Base-by-base conservation (phyloP, 2,329 filamentous ascomycete genomes). In the Cercospora sojina region DNA sequence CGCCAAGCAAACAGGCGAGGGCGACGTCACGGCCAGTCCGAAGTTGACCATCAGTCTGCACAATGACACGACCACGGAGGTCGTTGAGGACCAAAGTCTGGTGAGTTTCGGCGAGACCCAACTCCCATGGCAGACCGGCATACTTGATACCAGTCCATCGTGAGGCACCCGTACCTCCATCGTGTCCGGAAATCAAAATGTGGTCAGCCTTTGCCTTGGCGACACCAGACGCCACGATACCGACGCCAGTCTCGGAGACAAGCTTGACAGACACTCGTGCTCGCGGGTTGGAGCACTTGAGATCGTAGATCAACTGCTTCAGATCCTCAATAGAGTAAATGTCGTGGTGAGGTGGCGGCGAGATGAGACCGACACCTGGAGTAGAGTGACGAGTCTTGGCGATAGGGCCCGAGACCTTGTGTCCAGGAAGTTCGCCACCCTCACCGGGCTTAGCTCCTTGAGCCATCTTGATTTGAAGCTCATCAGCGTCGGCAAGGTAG, bases 131-230 rank as follows among this genome's bases (percentile, higher is more conserved):
- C 38, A 97, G 88, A 86, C 94, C 94, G 59, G 93, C 94, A 79
- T 97, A 97, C 81, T 97, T 97, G 88, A 97, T 97, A 84, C 94
- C 94, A 76, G 94, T 98, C 94, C 94, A 98, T 79, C 94, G 86
- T 60, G 93, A 97, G 67, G 94, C 94, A 84, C 94, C 94, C 68
- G 94, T 98, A 79, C 94, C 94, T 84, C 94, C 94, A 76, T 98
- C 94, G 77, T 98, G 94, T 73, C 94, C 94, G 70, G 94, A 97
- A 75, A 98, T 97, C 75, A 98, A 82, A 71, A 98, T 97, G 81
- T 98, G 93, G 75, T 97, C 93, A 67, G 93, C 93, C 84, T 97
- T 97, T 62, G 94, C 94, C 83, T 98, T 98, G 64, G 94, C 94
- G 59, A 97, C 94, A 87, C 94, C 94, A 67, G 94, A 97, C 59